Evolutionary conservation across 805 yeast species (phyloP).

Genomic region (Millerozyma acaciae): DNA sequence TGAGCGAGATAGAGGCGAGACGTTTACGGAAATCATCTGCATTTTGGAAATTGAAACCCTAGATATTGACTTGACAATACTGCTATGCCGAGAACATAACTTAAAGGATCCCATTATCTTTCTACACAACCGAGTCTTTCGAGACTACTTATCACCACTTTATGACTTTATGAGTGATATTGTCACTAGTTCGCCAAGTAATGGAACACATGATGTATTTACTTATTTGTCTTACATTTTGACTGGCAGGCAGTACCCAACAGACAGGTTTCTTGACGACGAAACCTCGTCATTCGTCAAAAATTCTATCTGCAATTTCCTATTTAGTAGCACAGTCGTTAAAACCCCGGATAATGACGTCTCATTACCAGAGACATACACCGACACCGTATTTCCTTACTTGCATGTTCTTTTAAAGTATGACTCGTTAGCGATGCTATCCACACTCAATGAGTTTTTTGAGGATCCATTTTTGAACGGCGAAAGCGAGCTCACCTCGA

Average conservation of each 20-base stretch:
- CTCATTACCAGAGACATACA: constrained; percentile 13
- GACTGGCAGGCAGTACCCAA: constrained; percentile 81
- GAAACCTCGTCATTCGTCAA: constrained; percentile 41
- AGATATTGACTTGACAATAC: constrained; percentile 74
- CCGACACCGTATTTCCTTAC: constrained; percentile 66
- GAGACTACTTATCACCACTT: constrained; percentile 72
- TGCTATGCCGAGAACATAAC: constrained; percentile 52
- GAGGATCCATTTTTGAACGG: constrained; percentile 77
- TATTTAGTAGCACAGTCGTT: constrained; percentile 56
- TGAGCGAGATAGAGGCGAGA: constrained; percentile 35
- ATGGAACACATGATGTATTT: constrained; percentile 14
- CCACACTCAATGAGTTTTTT: constrained; percentile 74
- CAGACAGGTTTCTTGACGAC: constrained; percentile 46
- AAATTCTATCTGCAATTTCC: constrained; percentile 45
- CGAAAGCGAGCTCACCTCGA: constrained; percentile 44
- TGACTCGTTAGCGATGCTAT: constrained; percentile 57
- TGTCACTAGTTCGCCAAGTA: background rate
- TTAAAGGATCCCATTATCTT: constrained; percentile 63
- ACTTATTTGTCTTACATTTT: constrained; percentile 63
- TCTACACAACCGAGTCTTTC: constrained; percentile 66
- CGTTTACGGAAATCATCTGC: constrained; percentile 67
- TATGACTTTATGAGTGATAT: constrained; percentile 49
- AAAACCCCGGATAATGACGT: constrained; percentile 25
- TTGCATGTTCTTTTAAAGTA: constrained; percentile 52
- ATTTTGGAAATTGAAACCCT: constrained; percentile 61